Evolutionary conservation across 2,329 filamentous ascomycete species (phyloP), one percentile per base, ranked within the genome.

Genomic region (Diaporthe velutina): DNA sequence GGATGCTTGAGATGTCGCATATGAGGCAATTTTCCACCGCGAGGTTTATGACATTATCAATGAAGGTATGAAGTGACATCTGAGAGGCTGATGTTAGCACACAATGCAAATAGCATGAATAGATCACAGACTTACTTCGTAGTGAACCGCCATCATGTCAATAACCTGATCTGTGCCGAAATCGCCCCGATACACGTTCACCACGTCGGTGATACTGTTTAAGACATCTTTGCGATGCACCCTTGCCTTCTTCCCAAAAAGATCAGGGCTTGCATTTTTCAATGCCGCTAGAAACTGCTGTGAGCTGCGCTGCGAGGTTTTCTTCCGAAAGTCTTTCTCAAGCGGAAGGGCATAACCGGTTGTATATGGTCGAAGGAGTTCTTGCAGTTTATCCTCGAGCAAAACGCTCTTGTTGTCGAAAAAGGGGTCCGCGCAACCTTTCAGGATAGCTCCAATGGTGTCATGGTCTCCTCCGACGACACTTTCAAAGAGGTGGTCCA

Each of bases 21-120:
- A 61, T 61, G n/a, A 61, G 58, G 25, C 58, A 61, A 15, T 61
- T 45, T 25, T 61, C 58, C n/a, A 61, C 58, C 9, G 58, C 58
- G 30, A 61, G 58, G n/a, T 61, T 61, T 6, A 61, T 42, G 25
- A 61, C 58, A 17, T 61, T 61, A 38, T 61, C 38, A 15, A 28
- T 61, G 15, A 61, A 61, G 30, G 58, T 61, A 3, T 13, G 6
- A 9, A 25, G 58, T 22, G 38, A 61, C 58, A 61, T 45, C 58
- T 61, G 17, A 15, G 58, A 19, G 45, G 22, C 38, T 42, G n/a
- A 4, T 4, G 17, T 61, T 45, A 61, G 38, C 38, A 45, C 19
- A 58, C 4, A 19, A 45, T 8, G 19, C 7, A 19, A 9, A 19
- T 8, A 22, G 3, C 13, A 25, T 3, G 22, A 2, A 30, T 8